Conservation (phyloP, 2,329 filamentous ascomycete species). For the Hypoxylon sp. region DNA sequence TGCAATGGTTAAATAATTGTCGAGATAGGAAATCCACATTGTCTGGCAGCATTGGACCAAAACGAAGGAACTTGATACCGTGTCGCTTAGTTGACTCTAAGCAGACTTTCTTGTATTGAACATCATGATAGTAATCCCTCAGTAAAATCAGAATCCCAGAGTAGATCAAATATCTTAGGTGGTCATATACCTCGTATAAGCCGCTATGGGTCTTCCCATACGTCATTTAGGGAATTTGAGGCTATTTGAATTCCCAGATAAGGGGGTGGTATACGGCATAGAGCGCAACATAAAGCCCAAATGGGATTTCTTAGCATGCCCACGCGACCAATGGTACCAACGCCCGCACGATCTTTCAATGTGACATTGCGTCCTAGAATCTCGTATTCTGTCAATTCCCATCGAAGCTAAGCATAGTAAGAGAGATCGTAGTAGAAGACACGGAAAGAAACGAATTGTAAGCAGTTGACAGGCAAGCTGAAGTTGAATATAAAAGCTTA, state of each 20-base stretch:
- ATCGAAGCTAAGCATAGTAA: constrained; percentile 10
- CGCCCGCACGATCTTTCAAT: constrained; percentile 35
- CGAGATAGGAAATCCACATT: too few species aligned
- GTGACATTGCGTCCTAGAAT: constrained; percentile 28
- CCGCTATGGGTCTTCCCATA: background rate
- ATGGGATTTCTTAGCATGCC: constrained; percentile 10
- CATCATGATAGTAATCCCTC: background rate
- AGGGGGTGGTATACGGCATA: constrained; percentile 29
- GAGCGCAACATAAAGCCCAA: constrained; percentile 34
- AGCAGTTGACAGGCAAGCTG: background rate
- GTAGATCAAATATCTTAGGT: background rate
- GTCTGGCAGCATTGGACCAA: too few species aligned
- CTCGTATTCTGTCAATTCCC: constrained; percentile 35
- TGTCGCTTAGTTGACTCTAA: background rate
- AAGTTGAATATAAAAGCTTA: constrained; percentile 25
- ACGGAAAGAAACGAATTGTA: background rate
- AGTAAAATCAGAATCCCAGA: background rate
- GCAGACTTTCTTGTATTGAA: constrained; percentile 7
- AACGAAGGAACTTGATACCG: background rate
- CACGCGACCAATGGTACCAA: constrained; percentile 32
- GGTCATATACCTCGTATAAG: constrained; percentile 25
- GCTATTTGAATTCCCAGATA: constrained; percentile 20
- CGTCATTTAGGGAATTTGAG: constrained; percentile 19
- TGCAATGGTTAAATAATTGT: too few species aligned
- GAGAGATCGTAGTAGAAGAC: background rate